Evolutionary conservation across 768 basidiomycete genomes (phyloP), one percentile per base, ranked within the genome.

Genomic region (Lactifluus volemus): DNA sequence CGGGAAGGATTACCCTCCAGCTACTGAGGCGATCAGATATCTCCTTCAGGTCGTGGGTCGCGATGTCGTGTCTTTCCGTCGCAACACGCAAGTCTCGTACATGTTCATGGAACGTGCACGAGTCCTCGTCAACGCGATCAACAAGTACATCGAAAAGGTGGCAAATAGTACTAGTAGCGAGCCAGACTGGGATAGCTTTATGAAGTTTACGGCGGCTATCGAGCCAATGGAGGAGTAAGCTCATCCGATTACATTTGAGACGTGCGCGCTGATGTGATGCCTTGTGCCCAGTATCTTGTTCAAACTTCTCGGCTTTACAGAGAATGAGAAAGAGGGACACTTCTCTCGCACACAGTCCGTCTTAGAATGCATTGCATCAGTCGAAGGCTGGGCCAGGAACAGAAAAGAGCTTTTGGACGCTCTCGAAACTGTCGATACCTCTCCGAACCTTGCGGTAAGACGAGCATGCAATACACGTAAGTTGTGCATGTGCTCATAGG

Each of bases 171-270:
- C 3, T 11, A 59, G 41, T 5, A 4, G 9, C n/a, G 36, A 14
- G 0, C 55, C 14, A 17, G 57, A 63, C 36, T 67, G 66, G 66
- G 47, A 42, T 11, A 67, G 49, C 62, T 67, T 55, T 41, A 53
- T 61, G 17, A 67, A 61, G 34, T 67, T 53, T 39, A 57, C 66
- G 4, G 14, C 12, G 14, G 67, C 67, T n/a, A 64, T 67, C 29
- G 65, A 64, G 12, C 67, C 67, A n/a, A 44, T 67, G 5, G 67
- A 67, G 17, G 49, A 64, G 67, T 67, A 36, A 34, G 61, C 49
- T 9, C 25, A 29, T 3, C 38, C 1, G 29, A 5, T 15, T 45
- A 29, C 32, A 14, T 47, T 17, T 44, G 21, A 12, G 38, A 39
- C 15, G 6, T 44, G 38, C 36, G 44, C 29, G 11, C 50, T 57